phyloP scores from a whole-genome alignment of 177 flowering plant genomes.

The Vitis hybrid region DNA sequence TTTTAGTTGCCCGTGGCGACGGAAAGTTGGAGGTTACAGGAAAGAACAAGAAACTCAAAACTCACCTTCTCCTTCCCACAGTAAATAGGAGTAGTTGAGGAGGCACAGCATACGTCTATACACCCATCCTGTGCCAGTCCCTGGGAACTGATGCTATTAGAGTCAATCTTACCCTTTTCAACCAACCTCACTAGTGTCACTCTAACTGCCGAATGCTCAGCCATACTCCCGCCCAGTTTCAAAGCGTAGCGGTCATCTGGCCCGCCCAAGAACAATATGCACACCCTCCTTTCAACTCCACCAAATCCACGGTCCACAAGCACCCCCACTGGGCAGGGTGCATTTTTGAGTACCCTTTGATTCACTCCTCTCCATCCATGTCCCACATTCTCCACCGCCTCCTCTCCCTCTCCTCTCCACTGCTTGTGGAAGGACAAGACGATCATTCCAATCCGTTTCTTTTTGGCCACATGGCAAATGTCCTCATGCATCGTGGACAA shows the following conservation, averaged over 20 bases:
- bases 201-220: constrained; percentile 53
- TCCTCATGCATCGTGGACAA: constrained; percentile 69
- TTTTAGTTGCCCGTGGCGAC: no score
- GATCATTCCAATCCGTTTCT: constrained; percentile 45
- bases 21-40: no score
- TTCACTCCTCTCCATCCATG: constrained; percentile 58
- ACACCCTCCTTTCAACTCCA: neutral
- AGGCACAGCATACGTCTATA: constrained; percentile 31
- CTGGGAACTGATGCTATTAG: constrained; percentile 8
- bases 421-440: constrained; percentile 59
- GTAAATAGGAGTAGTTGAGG: constrained; percentile 37
- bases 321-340: constrained; percentile 63
- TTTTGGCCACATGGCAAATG: constrained; percentile 49
- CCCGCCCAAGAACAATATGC: no score
- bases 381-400: constrained; percentile 42
- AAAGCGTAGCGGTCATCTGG: constrained; percentile 55
- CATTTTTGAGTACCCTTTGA: constrained; percentile 42
- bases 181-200: constrained; percentile 46
- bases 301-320: constrained; percentile 67
- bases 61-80: constrained; percentile 39
- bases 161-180: constrained; percentile 4
- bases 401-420: constrained; percentile 29
- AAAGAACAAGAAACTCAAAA: no score
- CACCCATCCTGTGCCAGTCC: constrained; percentile 24
- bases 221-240: constrained; percentile 61